phyloP scores from a whole-genome alignment of 2,329 filamentous ascomycete genomes.

The Xylariaceae sp. region DNA sequence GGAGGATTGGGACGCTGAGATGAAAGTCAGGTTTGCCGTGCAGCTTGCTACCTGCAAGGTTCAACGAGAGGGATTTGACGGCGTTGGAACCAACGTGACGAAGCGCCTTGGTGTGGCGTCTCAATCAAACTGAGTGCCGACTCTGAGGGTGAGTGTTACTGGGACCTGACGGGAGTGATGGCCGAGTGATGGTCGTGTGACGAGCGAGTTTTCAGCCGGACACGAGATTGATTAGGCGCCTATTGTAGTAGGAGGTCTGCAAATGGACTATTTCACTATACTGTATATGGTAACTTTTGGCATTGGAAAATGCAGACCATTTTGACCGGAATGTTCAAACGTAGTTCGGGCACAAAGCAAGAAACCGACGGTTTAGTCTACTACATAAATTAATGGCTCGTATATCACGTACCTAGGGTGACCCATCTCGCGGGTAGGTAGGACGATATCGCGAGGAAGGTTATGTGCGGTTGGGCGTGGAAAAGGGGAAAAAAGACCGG shows the following conservation, averaged over 20 bases:
- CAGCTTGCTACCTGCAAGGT: conserved; percentile 70
- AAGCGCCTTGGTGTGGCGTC: conserved; percentile 30
- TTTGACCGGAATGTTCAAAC: conserved; percentile 12
- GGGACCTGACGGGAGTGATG: conserved; percentile 5
- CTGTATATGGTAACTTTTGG: conserved; percentile 9
- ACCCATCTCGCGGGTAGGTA: conserved; percentile 26
- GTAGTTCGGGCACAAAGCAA: conserved; percentile 22
- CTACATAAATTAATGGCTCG: conserved; percentile 29
- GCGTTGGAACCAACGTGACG: conserved; percentile 44
- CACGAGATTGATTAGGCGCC: conserved; percentile 10
- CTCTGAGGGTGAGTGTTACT: conserved; percentile 7
- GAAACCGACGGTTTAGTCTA: conserved; percentile 18
- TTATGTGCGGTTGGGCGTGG: conserved; percentile 13
- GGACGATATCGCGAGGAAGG: conserved; percentile 11
- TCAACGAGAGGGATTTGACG: conserved; percentile 65
- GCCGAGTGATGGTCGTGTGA: conserved; percentile 24
- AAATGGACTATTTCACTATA: neutral
- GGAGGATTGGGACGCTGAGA: conserved; percentile 50
- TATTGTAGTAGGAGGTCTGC: conserved; percentile 7
- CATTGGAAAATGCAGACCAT: neutral
- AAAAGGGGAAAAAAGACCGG: conserved; percentile 31
- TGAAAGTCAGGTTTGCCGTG: conserved; percentile 63
- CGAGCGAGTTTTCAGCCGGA: conserved; percentile 9
- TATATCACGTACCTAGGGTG: conserved; percentile 22
- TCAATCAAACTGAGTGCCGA: conserved; percentile 21